A percentile compares a stretch with the other conserved stretches of the same genome.
phyloP scores from a whole-genome alignment of 2,329 filamentous ascomycete species.

The Plectosphaerella sp. region DNA sequence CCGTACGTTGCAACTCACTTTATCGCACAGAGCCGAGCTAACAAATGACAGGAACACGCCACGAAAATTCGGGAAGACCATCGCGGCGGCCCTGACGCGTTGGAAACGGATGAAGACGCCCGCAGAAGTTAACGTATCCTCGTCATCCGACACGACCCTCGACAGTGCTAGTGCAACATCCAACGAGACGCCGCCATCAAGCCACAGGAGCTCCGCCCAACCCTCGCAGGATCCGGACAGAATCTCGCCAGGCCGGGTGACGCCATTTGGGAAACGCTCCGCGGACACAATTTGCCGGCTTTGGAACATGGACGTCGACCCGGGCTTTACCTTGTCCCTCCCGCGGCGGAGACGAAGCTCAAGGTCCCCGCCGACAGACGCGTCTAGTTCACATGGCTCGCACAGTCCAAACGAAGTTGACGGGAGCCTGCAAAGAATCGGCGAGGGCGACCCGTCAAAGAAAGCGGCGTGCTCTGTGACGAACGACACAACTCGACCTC shows the following conservation, averaged over 20 bases:
- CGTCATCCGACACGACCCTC: background rate
- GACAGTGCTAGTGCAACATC: background rate
- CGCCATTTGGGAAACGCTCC: background rate
- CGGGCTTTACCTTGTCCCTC: background rate
- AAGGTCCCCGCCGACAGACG: background rate
- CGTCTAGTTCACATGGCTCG: background rate
- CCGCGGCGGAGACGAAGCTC: background rate
- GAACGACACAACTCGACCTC: background rate
- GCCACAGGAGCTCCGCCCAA: background rate
- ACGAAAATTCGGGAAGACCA: conserved; percentile 14
- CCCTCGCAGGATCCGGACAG: background rate
- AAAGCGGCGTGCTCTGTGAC: background rate
- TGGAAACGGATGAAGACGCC: conserved; percentile 8
- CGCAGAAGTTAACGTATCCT: background rate
- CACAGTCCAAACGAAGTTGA: background rate
- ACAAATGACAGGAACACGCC: conserved; percentile 5
- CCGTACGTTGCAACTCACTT: conserved; percentile 8
- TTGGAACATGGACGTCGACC: conserved; percentile 1
- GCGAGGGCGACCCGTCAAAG: background rate
- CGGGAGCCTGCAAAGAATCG: background rate
- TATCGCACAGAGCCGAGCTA: background rate
- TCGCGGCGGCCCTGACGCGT: conserved; percentile 8
- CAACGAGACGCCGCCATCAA: conserved; percentile 4
- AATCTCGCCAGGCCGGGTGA: background rate
- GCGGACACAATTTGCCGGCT: background rate